Conservation (phyloP, 306 rosid species). For the Rosa lucieae region DNA sequence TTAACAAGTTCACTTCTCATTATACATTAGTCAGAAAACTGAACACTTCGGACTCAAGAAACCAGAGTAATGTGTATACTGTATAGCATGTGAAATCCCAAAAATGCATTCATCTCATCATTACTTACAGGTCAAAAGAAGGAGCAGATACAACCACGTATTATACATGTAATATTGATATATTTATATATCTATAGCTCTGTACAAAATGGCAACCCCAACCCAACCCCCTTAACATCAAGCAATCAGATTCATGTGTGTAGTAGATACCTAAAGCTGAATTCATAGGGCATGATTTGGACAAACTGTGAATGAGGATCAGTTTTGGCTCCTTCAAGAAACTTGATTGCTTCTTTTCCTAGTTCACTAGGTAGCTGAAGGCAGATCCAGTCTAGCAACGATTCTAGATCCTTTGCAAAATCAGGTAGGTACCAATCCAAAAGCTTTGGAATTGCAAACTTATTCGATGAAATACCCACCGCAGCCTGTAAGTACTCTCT, state of each 20-base stretch:
- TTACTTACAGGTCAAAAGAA: constrained; percentile 21
- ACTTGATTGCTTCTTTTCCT: constrained; percentile 81
- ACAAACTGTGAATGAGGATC: constrained; percentile 69
- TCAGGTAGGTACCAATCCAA: constrained; percentile 85
- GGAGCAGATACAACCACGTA: constrained; percentile 10
- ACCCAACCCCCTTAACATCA: constrained; percentile 21
- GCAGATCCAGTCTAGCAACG: constrained; percentile 90
- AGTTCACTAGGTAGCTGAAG: constrained; percentile 84
- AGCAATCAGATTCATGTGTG: constrained; percentile 43
- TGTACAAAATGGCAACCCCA: constrained; percentile 50
- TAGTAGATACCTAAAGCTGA: constrained; percentile 87
- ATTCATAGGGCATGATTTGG: constrained; percentile 79
- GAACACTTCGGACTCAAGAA: not conserved
- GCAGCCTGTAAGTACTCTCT: constrained; percentile 86
- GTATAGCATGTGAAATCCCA: not conserved
- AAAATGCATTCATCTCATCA: not conserved
- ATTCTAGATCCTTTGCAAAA: constrained; percentile 89
- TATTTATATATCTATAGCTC: constrained; percentile 17
- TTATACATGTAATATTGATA: constrained; percentile 21
- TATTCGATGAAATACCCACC: constrained; percentile 63
- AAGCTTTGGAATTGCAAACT: constrained; percentile 74
- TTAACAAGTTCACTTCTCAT: not conserved
- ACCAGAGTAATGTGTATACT: not conserved
- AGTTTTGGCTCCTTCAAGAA: constrained; percentile 55
- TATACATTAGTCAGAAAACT: not conserved